These are phyloP conservation scores for Larix kaempferi DNA, from an alignment of 75 land plant species.

Conservation along the genomic window DNA sequence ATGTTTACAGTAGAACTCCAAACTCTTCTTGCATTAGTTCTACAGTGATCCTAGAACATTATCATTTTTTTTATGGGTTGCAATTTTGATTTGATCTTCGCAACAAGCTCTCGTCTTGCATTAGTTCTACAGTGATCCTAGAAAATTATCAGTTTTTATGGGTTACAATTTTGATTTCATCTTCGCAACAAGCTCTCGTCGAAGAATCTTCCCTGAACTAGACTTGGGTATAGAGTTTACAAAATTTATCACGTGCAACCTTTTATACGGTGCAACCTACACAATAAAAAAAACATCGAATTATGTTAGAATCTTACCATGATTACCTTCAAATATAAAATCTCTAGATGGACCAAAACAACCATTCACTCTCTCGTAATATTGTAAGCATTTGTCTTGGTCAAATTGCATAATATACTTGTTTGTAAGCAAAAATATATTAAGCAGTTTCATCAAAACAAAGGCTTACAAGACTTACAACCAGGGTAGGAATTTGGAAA, in stretches of 20 bases:
- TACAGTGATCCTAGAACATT: too few species aligned
- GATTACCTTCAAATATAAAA: background rate
- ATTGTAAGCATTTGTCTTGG: background rate
- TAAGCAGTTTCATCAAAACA: too few species aligned
- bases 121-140: too few species aligned
- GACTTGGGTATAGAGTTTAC: slow-evolving; percentile 67
- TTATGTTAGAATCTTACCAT: background rate
- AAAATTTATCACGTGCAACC: slow-evolving; percentile 60
- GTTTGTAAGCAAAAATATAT: too few species aligned
- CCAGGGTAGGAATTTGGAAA: too few species aligned
- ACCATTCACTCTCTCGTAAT: background rate
- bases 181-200: slow-evolving; percentile 58
- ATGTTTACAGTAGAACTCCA: slow-evolving; percentile 24
- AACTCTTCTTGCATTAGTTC: slow-evolving; percentile 35
- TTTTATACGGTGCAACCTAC: slow-evolving; percentile 82
- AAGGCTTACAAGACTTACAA: too few species aligned
- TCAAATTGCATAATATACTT: too few species aligned
- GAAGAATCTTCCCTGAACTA: slow-evolving; percentile 70
- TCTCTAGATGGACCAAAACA: background rate
- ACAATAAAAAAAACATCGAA: background rate
- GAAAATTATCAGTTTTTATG: too few species aligned
- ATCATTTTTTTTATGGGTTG: slow-evolving; percentile 1
- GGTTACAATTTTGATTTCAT: slow-evolving; percentile 40
- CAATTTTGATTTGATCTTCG: slow-evolving; percentile 37
- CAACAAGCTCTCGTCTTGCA: slow-evolving; percentile 49